Conservation (phyloP, 2,329 filamentous ascomycete species). For the Talaromyces albobiverticillius region DNA sequence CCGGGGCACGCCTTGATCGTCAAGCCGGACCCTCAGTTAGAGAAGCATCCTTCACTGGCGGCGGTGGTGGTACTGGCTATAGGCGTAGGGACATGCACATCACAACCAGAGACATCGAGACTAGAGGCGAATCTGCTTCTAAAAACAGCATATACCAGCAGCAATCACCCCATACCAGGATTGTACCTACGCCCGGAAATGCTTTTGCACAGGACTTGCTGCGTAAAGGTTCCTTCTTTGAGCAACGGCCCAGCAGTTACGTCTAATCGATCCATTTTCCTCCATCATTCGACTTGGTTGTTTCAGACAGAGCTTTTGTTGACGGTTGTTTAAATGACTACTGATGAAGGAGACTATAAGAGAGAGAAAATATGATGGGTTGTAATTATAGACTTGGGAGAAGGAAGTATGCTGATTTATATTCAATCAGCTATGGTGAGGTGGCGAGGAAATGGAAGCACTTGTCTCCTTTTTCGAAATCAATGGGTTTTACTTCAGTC, state of each 20-base stretch:
- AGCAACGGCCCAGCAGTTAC: slow-evolving; percentile 4
- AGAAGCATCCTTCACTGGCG: neutral
- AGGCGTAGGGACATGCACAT: neutral
- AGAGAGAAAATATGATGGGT: neutral
- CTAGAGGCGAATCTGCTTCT: neutral
- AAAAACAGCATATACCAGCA: neutral
- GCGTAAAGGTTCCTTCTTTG: slow-evolving; percentile 13
- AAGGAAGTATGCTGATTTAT: neutral
- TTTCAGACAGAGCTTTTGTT: neutral
- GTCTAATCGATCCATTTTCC: neutral
- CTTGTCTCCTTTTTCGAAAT: neutral
- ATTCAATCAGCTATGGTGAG: neutral
- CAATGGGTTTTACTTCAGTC: neutral
- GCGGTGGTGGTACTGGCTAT: neutral
- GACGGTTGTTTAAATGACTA: neutral
- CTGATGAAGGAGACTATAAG: neutral
- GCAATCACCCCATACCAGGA: neutral
- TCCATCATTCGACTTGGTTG: neutral
- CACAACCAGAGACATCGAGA: neutral
- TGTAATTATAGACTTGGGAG: neutral
- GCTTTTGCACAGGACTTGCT: slow-evolving; percentile 11
- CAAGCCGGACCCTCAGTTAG: neutral
- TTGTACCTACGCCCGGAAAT: slow-evolving; percentile 10
- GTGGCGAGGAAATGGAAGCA: neutral
- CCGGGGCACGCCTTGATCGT: neutral